Base-by-base conservation (phyloP, 2,329 filamentous ascomycete species). In the Hymenoscyphus linearis region DNA sequence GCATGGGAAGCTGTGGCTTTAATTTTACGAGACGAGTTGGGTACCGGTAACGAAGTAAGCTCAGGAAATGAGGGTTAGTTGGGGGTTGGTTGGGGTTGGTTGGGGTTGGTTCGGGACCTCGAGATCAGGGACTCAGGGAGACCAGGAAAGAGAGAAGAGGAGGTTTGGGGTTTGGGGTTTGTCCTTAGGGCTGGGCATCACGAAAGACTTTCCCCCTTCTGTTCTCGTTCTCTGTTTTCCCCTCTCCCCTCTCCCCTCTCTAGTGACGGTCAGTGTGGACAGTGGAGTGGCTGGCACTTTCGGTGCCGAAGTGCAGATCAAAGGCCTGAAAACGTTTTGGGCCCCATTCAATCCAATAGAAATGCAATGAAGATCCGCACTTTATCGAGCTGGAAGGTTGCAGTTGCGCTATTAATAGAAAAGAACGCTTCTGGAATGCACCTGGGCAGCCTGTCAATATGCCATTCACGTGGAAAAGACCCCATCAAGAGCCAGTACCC, bases 311-410 rank as follows among this genome's bases (percentile, higher is more conserved):
- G 25, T 31, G 34, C 27, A 55, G 36, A 55, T 55, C 59, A 61
- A 62, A 62, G 62, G 57, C 60, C 52, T 62, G 57, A 57, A 64
- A 55, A 59, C 58, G 37, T 47, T 47, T 18, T 47, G 18, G 40
- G 40, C 22, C 40, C 22, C 40, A 47, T 47, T 22, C 12, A 10
- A 25, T 47, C 40, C 40, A 47, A 47, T 47, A 47, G 40, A 47
- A 22, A 47, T 47, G 7, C 40, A 47, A 22, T 47, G 40, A 47
- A 47, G 40, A 47, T 18, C 40, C 18, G 40, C 31, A 7, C 40
- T 47, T 10, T 12, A 47, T 47, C 40, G 40, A 47, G 40, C n/a
- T n/a, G n/a, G n/a, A n/a, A n/a, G n/a, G n/a, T n/a, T n/a, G n/a
- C n/a, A n/a, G 40, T n/a, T 18, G 18, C 40, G 18, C 40, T 47